Base-by-base conservation (phyloP, 2,329 filamentous ascomycete genomes). In the Aspergillus texensis region DNA sequence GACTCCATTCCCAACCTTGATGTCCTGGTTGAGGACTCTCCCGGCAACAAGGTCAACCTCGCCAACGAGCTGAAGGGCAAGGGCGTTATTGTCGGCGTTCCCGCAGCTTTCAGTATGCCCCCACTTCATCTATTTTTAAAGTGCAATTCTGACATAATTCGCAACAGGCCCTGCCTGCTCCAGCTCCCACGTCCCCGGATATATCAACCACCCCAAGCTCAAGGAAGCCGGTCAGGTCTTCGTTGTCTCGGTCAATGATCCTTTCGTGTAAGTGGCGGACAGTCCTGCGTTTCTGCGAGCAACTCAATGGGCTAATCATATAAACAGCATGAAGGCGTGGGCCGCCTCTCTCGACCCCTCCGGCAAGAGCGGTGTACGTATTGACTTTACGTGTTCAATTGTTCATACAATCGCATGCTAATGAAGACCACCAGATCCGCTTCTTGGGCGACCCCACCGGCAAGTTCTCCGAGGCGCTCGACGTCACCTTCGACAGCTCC, bases 231-330 rank as follows among this genome's bases (percentile, higher is more conserved):
- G 93, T 56, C 85, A 91, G 73, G 91, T 97, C 53, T 96, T 96
- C 74, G 92, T 98, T 46, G 88, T 98, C 62, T 89, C 91, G 19
- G 94, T 97, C 75, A 98, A 98, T 77, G 94, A 98, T 77, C 88
- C 93, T 24, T 97, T 97, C 77, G 94, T 97, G 91, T 96, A 84
- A 80, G 91, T 81, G 21, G 32, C 26, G 6, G 26, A 45, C 19
- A 5, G 48, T 39, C 39, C 41, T 1, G 3, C 10, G 28, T 41
- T n/a, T 48, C 32, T 11, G 43, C 11, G 19, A 9, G 24, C 48
- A 36, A n/a, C 32, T 21, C 62, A 61, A 28, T 41, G 48, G 24
- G 50, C 58, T 56, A 21, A 61, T 14, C 14, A 12, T 28, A 21
- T n/a, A 14, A 63, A 66, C 66, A 95, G 92, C 53, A 97, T 94